Percentiles rank a stretch among this genome's conserved stretches.
Conservation (phyloP, 2,329 filamentous ascomycete genomes). For the Colletotrichum nymphaeae region DNA sequence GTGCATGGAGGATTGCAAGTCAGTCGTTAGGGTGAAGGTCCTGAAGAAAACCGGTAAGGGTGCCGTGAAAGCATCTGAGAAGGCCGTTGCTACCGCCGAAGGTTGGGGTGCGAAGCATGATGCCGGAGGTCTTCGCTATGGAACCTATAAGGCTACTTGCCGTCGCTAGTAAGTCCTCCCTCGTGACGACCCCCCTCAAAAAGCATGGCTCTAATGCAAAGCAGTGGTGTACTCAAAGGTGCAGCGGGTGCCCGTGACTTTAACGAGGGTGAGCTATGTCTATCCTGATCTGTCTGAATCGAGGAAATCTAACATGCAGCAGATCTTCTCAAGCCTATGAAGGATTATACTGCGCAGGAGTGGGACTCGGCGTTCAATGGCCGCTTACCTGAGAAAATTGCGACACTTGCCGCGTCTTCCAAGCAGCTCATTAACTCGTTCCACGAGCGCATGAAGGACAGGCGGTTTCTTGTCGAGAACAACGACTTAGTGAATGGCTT, state of each 20-base stretch:
- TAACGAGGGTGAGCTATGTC: conserved; percentile 11
- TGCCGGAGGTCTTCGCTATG: conserved; percentile 36
- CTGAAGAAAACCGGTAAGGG: not conserved
- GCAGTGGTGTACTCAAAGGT: conserved; percentile 17
- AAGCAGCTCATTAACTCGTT: conserved; percentile 7
- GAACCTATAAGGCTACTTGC: conserved; percentile 50
- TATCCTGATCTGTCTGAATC: too few species aligned
- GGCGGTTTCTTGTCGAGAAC: conserved; percentile 15
- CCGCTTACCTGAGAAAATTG: conserved; percentile 31
- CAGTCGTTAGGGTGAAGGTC: not conserved
- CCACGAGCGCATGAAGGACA: not conserved
- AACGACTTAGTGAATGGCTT: not conserved
- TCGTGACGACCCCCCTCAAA: too few species aligned
- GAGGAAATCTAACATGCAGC: conserved; percentile 5
- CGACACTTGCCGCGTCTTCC: not conserved
- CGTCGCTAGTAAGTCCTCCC: conserved; percentile 55
- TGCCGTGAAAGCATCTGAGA: not conserved
- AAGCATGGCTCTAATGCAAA: not conserved
- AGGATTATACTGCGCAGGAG: conserved; percentile 23
- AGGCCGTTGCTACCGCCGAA: conserved; percentile 45
- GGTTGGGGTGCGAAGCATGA: conserved; percentile 33
- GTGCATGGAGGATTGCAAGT: conserved; percentile 2
- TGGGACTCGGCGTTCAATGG: conserved; percentile 44
- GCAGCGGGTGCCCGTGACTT: conserved; percentile 12
- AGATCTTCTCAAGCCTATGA: conserved; percentile 41